Evolutionary conservation across 106 monocot species (phyloP).

Genomic region (Acorus gramineus): DNA sequence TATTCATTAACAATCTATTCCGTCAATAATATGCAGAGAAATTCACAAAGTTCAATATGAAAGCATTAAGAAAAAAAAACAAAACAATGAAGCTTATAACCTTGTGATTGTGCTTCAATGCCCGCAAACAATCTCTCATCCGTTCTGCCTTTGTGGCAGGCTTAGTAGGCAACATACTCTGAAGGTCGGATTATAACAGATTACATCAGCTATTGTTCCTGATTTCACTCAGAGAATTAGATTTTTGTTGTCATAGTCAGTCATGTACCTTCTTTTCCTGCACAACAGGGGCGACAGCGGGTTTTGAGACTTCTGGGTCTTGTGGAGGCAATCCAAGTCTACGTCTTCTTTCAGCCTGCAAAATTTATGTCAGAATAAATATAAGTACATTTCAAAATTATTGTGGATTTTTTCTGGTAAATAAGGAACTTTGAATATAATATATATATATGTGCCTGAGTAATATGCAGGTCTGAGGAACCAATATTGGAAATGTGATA

Average conservation of each 20-base stretch:
- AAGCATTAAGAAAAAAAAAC: background rate
- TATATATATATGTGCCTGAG: no score
- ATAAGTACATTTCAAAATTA: background rate
- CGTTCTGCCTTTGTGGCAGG: constrained; percentile 78
- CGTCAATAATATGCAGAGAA: background rate
- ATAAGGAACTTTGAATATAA: background rate
- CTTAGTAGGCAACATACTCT: constrained; percentile 68
- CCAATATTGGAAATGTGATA: no score
- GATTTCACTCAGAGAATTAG: background rate
- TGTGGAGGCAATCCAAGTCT: constrained; percentile 86
- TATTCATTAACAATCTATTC: no score
- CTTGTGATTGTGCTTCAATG: constrained; percentile 84
- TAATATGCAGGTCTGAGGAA: no score
- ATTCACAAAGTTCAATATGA: background rate
- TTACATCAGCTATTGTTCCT: background rate
- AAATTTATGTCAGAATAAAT: background rate
- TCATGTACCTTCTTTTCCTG: constrained; percentile 62
- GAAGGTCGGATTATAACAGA: constrained; percentile 11
- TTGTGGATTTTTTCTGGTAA: background rate
- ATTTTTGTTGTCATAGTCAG: background rate
- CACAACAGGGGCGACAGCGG: constrained; percentile 26
- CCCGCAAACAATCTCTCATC: constrained; percentile 85
- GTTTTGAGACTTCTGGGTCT: constrained; percentile 52
- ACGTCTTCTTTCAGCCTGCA: constrained; percentile 85
- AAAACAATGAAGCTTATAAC: constrained; percentile 21